Conservation (phyloP, 2,329 filamentous ascomycete species). For the Aspergillus quadrilineatus region DNA sequence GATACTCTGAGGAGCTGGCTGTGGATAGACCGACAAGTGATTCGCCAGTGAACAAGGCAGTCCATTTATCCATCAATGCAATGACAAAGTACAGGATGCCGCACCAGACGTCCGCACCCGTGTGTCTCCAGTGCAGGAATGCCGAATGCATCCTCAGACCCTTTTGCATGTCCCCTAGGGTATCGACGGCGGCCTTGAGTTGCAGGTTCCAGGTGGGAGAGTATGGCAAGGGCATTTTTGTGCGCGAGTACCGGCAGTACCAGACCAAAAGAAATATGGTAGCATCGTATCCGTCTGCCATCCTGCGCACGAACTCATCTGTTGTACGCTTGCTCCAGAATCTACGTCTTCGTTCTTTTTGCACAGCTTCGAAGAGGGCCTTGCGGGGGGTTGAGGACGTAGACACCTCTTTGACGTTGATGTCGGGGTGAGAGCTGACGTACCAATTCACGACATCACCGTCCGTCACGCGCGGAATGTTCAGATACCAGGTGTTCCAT, state of each 20-base stretch:
- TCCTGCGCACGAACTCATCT: slow-evolving; percentile 48
- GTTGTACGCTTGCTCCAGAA: slow-evolving; percentile 44
- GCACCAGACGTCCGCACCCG: slow-evolving; percentile 54
- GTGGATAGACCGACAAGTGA: slow-evolving; percentile 42
- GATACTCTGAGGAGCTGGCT: slow-evolving; percentile 37
- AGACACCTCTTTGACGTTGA: slow-evolving; percentile 8
- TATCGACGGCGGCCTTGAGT: slow-evolving; percentile 54
- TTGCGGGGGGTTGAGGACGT: slow-evolving; percentile 32
- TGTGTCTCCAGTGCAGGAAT: slow-evolving; percentile 58
- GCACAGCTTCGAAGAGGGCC: slow-evolving; percentile 46
- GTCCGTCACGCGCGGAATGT: slow-evolving; percentile 39
- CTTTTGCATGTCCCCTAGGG: slow-evolving; percentile 54
- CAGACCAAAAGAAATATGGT: slow-evolving; percentile 55
- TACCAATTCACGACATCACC: slow-evolving; percentile 40
- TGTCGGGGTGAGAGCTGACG: slow-evolving; percentile 36
- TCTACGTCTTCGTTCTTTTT: slow-evolving; percentile 42
- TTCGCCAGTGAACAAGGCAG: slow-evolving; percentile 48
- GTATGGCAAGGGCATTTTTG: slow-evolving; percentile 50
- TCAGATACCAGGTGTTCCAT: slow-evolving; percentile 57
- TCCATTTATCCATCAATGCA: slow-evolving; percentile 57
- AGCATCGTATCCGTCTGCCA: slow-evolving; percentile 52
- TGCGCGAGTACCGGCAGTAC: slow-evolving; percentile 46
- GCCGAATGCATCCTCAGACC: slow-evolving; percentile 57
- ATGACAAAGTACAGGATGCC: slow-evolving; percentile 55
- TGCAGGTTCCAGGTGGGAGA: slow-evolving; percentile 59